Evolutionary conservation across 441 rosid species (phyloP).

Genomic region (Populus trichocarpa): DNA sequence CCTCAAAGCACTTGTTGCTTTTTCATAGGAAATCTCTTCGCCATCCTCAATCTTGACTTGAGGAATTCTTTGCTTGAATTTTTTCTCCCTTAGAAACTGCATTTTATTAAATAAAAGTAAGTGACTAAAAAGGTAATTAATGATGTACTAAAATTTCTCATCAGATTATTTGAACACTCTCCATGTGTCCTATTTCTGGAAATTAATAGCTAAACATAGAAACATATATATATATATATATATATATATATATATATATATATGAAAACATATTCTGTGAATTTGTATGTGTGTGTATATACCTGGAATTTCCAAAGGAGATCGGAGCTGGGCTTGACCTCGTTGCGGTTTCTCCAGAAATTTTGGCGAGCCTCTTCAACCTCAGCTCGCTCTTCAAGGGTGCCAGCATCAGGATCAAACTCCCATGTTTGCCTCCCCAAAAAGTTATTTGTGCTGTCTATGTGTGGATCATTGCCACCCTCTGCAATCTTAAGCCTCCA

Average conservation of each 20-base stretch:
- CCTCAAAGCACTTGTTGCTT: conserved; percentile 34
- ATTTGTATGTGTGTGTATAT: no score
- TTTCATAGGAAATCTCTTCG: conserved; percentile 29
- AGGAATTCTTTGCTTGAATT: conserved; percentile 16
- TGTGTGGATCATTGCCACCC: conserved; percentile 10
- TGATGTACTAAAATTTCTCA: no score
- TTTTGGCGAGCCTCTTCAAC: conserved; percentile 22
- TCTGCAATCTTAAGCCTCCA: conserved; percentile 28
- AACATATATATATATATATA: no score
- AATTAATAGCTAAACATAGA: no score
- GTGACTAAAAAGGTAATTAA: not conserved
- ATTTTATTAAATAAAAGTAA: not conserved
- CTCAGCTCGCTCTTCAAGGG: conserved; percentile 21
- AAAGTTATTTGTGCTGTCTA: conserved; percentile 18
- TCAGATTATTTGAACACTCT: not conserved
- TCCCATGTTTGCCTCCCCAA: conserved; percentile 32
- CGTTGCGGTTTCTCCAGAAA: conserved; percentile 15
- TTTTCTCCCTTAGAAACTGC: conserved; percentile 19
- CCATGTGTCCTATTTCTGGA: not conserved
- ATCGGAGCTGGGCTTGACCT: conserved; percentile 19
- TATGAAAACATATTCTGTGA: not conserved
- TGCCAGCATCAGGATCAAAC: conserved; percentile 22
- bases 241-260: no score
- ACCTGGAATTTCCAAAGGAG: conserved; percentile 22
- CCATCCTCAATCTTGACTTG: conserved; percentile 7